Evolutionary conservation across 768 basidiomycete genomes (phyloP), one percentile per base, ranked within the genome.

Genomic region (Auricularia sp.): DNA sequence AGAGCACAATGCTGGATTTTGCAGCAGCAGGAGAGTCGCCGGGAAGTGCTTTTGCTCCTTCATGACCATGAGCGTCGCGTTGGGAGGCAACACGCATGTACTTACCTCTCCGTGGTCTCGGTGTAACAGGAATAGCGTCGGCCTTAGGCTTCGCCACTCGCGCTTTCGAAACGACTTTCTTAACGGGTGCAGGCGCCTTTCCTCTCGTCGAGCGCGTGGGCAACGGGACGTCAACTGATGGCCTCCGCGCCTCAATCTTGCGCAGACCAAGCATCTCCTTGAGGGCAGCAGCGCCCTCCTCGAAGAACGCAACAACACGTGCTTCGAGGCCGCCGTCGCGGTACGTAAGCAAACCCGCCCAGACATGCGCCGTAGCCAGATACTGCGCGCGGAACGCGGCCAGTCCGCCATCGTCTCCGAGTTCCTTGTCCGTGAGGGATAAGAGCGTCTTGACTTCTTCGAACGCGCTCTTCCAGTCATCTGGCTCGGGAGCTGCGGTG

Each of bases 101-200:
- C 69, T 44, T 51, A 77, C 78, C 80, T 73, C 76, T 76, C 44
- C 78, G 77, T 29, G 70, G 66, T 64, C 77, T 79, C 1, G 78
- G 75, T 21, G 83, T 85, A 0, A 79, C 74, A 43, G 81, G 79
- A 5, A 35, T 10, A 62, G 21, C 10, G 21, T 16, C 21, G 3
- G 33, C 29, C 61, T 59, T 59, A 36, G 58, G 34, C 62, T 61
- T 62, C 39, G 61, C 61, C 34, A 61, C 61, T 2, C 61, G 54
- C 51, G 62, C 62, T 42, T 43, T 64, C 14, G 54, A 5, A 23
- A n/a, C 21, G 3, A 54, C 36, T 51, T 74, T 72, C 59, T 68
- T 62, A 0, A 60, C 23, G 7, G 56, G 58, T 2, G 65, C 65
- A 14, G 64, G 64, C 29, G 68, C 51, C 12, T 64, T 47, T 11